These are phyloP conservation scores for Didymella sp. DNA, from an alignment of 2,329 filamentous ascomycete genomes.

Conservation along the genomic window DNA sequence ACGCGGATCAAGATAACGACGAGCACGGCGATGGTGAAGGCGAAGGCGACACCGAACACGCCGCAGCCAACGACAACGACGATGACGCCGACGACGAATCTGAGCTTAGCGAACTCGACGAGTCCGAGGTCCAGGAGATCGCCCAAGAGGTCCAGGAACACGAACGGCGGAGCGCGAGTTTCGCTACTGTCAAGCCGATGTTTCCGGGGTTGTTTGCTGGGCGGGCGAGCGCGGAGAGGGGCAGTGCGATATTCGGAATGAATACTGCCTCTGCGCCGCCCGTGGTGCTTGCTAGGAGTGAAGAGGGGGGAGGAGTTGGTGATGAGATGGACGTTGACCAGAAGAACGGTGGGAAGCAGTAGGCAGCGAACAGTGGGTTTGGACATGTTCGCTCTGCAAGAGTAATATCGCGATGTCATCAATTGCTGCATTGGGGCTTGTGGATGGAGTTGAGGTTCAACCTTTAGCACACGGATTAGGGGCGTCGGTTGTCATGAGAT, in stretches of 20 bases:
- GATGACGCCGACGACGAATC: slow-evolving; percentile 62
- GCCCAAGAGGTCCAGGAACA: slow-evolving; percentile 29
- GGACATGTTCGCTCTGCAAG: too few relatives aligned
- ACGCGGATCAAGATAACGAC: slow-evolving; percentile 38
- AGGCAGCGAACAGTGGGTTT: too few relatives aligned
- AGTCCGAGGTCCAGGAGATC: slow-evolving; percentile 49
- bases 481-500: too few relatives aligned
- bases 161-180: slow-evolving; percentile 26
- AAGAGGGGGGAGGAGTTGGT: not conserved
- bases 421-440: too few relatives aligned
- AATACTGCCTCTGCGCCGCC: not conserved
- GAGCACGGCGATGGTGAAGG: slow-evolving; percentile 57
- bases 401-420: too few relatives aligned
- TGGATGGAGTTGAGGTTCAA: too few relatives aligned
- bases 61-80: slow-evolving; percentile 53
- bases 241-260: not conserved
- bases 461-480: too few relatives aligned
- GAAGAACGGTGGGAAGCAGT: not conserved
- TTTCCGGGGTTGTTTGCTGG: slow-evolving; percentile 36
- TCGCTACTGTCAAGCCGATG: slow-evolving; percentile 28
- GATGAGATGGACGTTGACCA: not conserved
- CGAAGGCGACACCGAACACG: slow-evolving; percentile 51
- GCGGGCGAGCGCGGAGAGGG: slow-evolving; percentile 2
- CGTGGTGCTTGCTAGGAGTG: not conserved
- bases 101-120: slow-evolving; percentile 61